These are phyloP conservation scores for Ormosia emarginata DNA, from an alignment of 306 rosid species.

Conservation along the genomic window DNA sequence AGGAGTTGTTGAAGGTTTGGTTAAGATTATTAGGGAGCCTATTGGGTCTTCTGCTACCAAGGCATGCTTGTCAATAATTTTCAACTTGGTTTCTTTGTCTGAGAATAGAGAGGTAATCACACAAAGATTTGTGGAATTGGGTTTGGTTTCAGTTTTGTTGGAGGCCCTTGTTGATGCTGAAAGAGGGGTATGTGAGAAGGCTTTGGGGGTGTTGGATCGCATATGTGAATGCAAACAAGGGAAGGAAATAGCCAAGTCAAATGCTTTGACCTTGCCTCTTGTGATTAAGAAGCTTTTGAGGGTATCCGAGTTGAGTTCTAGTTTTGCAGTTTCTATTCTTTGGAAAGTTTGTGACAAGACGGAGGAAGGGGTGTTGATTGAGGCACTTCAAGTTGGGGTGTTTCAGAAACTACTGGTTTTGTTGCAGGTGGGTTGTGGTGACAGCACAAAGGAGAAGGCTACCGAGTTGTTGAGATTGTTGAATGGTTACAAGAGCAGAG, in stretches of 20 bases:
- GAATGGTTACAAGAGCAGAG: slow-evolving; percentile 50
- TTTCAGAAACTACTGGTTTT: slow-evolving; percentile 78
- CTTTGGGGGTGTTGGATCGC: slow-evolving; percentile 57
- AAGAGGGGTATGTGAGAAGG: slow-evolving; percentile 56
- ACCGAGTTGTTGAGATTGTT: slow-evolving; percentile 66
- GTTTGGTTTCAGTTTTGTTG: slow-evolving; percentile 54
- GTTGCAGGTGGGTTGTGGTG: slow-evolving; percentile 77
- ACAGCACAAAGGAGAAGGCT: slow-evolving; percentile 59
- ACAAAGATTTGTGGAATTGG: slow-evolving; percentile 56
- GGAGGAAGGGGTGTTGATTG: slow-evolving; percentile 41
- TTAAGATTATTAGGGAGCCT: slow-evolving; percentile 46
- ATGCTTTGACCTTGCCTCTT: slow-evolving; percentile 73
- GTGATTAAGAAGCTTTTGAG: slow-evolving; percentile 73
- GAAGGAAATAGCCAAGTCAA: slow-evolving; percentile 43
- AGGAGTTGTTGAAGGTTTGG: slow-evolving; percentile 58
- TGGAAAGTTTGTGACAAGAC: slow-evolving; percentile 62
- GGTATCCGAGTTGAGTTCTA: slow-evolving; percentile 58
- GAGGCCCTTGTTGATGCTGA: slow-evolving; percentile 69
- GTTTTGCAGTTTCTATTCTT: slow-evolving; percentile 55
- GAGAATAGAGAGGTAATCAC: slow-evolving; percentile 1
- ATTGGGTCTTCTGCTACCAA: slow-evolving; percentile 46
- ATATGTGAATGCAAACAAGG: slow-evolving; percentile 56
- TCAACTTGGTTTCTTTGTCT: slow-evolving; percentile 46
- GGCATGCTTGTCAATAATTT: slow-evolving; percentile 57
- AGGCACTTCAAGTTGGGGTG: slow-evolving; percentile 67